Percentiles rank a stretch among this genome's conserved stretches.
These are phyloP conservation scores for Sinapis alba DNA, from an alignment of 441 rosid species.

Conservation along the genomic window DNA sequence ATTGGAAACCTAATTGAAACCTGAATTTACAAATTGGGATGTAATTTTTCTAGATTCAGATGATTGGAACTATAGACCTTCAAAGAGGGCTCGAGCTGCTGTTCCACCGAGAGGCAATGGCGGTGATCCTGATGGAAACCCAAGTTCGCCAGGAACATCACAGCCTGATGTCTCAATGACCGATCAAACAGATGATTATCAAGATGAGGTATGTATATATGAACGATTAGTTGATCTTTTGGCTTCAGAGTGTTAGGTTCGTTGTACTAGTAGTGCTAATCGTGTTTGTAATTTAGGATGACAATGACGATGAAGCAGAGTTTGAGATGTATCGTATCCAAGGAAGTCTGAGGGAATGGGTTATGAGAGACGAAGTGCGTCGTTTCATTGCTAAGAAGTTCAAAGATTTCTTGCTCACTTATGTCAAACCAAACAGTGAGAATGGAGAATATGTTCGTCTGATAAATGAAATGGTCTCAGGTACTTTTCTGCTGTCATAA, in stretches of 20 bases:
- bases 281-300: slow-evolving; percentile 51
- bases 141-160: slow-evolving; percentile 80
- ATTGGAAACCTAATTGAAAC: not conserved
- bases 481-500: slow-evolving; percentile 43
- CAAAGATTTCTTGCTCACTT: slow-evolving; percentile 83
- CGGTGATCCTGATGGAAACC: slow-evolving; percentile 73
- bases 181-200: slow-evolving; percentile 84
- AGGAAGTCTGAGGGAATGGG: slow-evolving; percentile 97
- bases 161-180: slow-evolving; percentile 86
- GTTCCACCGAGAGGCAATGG: slow-evolving; percentile 57
- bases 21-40: not conserved
- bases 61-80: slow-evolving; percentile 75
- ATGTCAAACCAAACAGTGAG: slow-evolving; percentile 73
- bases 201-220: slow-evolving; percentile 50
- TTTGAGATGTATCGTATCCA: slow-evolving; percentile 94
- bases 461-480: slow-evolving; percentile 92
- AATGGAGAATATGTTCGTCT: slow-evolving; percentile 79
- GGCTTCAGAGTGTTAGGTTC: not conserved
- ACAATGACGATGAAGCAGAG: slow-evolving; percentile 77
- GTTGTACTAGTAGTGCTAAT: not conserved
- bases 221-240: not conserved
- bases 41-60: slow-evolving; percentile 56
- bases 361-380: slow-evolving; percentile 92
- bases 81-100: slow-evolving; percentile 81
- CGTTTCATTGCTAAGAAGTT: slow-evolving; percentile 93